These are phyloP conservation scores for Colletotrichum sp. DNA, from an alignment of 2,329 filamentous ascomycete genomes.

Conservation along the genomic window DNA sequence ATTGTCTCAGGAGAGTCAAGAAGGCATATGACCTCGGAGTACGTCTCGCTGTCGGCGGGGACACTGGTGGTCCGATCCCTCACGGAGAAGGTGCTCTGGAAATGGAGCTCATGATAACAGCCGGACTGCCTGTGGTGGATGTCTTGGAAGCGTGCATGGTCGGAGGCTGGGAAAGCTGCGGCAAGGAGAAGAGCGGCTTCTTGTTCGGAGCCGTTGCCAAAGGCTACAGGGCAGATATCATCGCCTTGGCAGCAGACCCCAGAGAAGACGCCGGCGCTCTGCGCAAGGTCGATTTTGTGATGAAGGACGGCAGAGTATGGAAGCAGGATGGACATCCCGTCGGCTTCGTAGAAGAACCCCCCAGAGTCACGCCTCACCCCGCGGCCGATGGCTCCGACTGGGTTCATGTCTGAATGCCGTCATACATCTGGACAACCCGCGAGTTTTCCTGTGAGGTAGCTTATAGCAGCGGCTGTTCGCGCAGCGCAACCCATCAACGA, in stretches of 20 bases:
- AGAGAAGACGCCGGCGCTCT: conserved; percentile 43
- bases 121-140: conserved; percentile 54
- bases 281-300: conserved; percentile 56
- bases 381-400: conserved; percentile 12
- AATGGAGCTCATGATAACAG: conserved; percentile 57
- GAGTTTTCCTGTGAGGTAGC: neutral
- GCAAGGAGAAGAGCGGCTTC: conserved; percentile 53
- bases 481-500: neutral
- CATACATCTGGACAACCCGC: neutral
- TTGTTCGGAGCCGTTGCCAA: conserved; percentile 57
- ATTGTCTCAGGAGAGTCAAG: conserved; percentile 42
- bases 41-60: conserved; percentile 55
- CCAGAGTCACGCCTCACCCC: neutral
- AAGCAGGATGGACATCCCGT: conserved; percentile 36
- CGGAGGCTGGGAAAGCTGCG: conserved; percentile 61
- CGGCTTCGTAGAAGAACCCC: neutral
- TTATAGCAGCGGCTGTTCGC: neutral
- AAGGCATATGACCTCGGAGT: conserved; percentile 51
- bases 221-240: conserved; percentile 55
- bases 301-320: conserved; percentile 61
- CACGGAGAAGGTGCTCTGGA: conserved; percentile 59
- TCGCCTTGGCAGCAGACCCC: conserved; percentile 51
- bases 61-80: conserved; percentile 58
- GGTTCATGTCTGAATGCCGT: conserved; percentile 13
- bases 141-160: conserved; percentile 55